phyloP scores from a whole-genome alignment of 2,329 filamentous ascomycete species.

The Aspergillus sp. region DNA sequence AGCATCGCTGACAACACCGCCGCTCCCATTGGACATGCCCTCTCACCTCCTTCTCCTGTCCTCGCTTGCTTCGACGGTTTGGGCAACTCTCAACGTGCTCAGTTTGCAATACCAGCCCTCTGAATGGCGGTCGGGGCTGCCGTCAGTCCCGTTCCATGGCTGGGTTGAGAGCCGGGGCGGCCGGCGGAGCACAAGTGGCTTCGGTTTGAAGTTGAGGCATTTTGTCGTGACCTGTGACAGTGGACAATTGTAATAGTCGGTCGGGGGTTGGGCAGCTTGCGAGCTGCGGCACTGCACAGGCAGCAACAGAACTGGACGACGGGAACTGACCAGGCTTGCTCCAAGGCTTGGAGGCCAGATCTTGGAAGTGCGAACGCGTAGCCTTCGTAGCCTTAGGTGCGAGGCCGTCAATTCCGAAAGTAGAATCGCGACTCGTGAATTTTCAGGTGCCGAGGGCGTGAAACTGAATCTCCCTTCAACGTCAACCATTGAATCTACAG shows the following conservation, averaged over 20 bases:
- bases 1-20: neutral
- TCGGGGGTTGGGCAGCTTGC: neutral
- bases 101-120: neutral
- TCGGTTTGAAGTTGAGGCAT: neutral
- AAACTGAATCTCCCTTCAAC: neutral
- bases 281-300: neutral
- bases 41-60: no score
- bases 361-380: neutral
- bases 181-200: neutral
- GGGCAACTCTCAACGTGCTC: slow-evolving; percentile 9
- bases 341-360: neutral
- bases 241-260: neutral
- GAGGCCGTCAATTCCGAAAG: neutral
- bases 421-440: neutral
- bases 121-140: no score
- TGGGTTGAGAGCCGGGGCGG: neutral
- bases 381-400: no score
- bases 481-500: neutral
- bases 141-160: no score
- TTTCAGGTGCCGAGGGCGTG: neutral
- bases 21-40: neutral
- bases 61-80: slow-evolving; percentile 1
- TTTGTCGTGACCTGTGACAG: neutral
- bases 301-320: neutral
- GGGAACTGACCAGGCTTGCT: neutral